These are phyloP conservation scores for Auxenochlorella protothecoides DNA, from an alignment of 139 green algal genomes.

Conservation along the genomic window DNA sequence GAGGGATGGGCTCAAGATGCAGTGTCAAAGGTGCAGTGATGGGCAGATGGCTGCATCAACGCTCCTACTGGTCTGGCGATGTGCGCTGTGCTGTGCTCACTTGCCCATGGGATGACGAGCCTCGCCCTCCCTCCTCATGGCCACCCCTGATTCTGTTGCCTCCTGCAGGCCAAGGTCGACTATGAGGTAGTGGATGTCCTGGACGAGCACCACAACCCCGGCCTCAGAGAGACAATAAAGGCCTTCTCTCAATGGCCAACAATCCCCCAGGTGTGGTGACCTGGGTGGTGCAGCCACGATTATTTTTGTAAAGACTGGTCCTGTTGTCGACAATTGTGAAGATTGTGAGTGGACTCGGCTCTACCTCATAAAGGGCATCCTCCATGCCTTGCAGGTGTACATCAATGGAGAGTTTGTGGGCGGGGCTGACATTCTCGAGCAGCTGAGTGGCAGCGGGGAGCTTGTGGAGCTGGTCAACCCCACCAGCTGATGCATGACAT, in stretches of 20 bases:
- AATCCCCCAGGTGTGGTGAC: slow-evolving; percentile 68
- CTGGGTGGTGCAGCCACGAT: not conserved
- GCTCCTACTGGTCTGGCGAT: no score
- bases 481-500: no score
- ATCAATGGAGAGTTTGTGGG: slow-evolving; percentile 84
- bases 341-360: not conserved
- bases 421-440: slow-evolving; percentile 80
- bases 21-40: no score
- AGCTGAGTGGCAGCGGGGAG: slow-evolving; percentile 65
- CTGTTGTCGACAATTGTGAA: not conserved
- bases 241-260: slow-evolving; percentile 88
- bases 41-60: no score
- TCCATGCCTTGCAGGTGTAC: slow-evolving; percentile 58
- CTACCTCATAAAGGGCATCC: not conserved
- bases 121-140: not conserved
- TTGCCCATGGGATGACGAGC: no score
- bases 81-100: no score
- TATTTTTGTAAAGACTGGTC: not conserved
- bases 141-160: not conserved
- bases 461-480: slow-evolving; percentile 8
- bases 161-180: not conserved
- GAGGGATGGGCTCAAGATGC: no score
- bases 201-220: slow-evolving; percentile 78
- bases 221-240: slow-evolving; percentile 88
- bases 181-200: slow-evolving; percentile 82